These are phyloP conservation scores for Cladobotryum protrusum DNA, from an alignment of 2,329 filamentous ascomycete genomes.

Conservation along the genomic window DNA sequence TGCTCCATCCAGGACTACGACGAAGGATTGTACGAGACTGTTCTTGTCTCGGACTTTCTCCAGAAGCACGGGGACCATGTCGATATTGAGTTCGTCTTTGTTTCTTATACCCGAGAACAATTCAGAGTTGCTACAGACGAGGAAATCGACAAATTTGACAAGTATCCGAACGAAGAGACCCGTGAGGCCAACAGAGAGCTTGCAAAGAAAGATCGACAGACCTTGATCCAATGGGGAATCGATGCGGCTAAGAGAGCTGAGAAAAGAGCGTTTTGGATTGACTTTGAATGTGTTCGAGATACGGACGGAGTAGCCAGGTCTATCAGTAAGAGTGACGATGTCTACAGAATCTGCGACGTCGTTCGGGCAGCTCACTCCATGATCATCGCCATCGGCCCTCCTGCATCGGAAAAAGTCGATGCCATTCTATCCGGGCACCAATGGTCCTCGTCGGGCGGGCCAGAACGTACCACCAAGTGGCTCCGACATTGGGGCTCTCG, in stretches of 20 bases:
- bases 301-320: slow-evolving; percentile 17
- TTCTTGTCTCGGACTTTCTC: too few relatives aligned
- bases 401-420: not conserved
- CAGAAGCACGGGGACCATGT: too few relatives aligned
- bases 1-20: too few relatives aligned
- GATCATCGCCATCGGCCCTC: slow-evolving; percentile 33
- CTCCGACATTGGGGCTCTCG: slow-evolving; percentile 37
- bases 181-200: slow-evolving; percentile 1
- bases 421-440: too few relatives aligned
- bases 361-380: slow-evolving; percentile 36
- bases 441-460: not conserved
- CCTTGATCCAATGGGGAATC: slow-evolving; percentile 30
- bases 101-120: too few relatives aligned
- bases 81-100: too few relatives aligned
- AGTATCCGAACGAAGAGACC: too few relatives aligned
- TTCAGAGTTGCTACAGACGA: too few relatives aligned
- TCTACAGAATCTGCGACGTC: slow-evolving; percentile 41
- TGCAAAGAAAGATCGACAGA: slow-evolving; percentile 18
- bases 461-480: slow-evolving; percentile 10
- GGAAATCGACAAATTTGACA: too few relatives aligned
- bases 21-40: too few relatives aligned
- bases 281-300: slow-evolving; percentile 36
- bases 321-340: slow-evolving; percentile 13
- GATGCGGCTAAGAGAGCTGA: slow-evolving; percentile 30
- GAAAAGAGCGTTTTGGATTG: slow-evolving; percentile 36